phyloP scores from a whole-genome alignment of 2,329 filamentous ascomycete species.

The Aureobasidium sp. region DNA sequence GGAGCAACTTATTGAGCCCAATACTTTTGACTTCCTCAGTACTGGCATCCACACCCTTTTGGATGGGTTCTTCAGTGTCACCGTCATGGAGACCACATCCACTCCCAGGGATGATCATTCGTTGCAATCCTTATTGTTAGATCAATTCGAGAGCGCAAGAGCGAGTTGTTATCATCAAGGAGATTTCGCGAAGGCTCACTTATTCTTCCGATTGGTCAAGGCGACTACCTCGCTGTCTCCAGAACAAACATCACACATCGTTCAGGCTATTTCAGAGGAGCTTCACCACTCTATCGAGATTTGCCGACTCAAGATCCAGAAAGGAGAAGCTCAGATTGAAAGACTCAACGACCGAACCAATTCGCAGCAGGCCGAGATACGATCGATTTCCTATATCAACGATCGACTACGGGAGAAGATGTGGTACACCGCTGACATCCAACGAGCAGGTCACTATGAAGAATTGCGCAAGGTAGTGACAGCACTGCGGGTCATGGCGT shows the following conservation, averaged over 20 bases:
- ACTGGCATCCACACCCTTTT: not conserved
- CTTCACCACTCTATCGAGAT: constrained; percentile 10
- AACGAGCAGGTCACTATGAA: constrained; percentile 81
- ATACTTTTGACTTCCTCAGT: not conserved
- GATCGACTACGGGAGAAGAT: constrained; percentile 85
- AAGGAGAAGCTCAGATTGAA: constrained; percentile 72
- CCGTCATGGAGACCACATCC: no score
- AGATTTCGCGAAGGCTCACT: not conserved
- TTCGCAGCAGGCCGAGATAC: constrained; percentile 58
- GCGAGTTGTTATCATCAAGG: constrained; percentile 9
- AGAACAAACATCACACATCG: constrained; percentile 58
- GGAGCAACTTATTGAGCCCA: not conserved
- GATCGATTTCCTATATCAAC: constrained; percentile 29
- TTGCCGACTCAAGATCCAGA: constrained; percentile 48
- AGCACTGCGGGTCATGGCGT: constrained; percentile 85
- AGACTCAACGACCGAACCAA: constrained; percentile 79
- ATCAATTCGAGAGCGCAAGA: not conserved
- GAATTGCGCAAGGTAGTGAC: constrained; percentile 78
- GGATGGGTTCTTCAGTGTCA: not conserved
- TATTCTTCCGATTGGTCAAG: not conserved
- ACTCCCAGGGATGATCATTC: not conserved
- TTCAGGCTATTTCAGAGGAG: constrained; percentile 67
- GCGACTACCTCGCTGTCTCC: constrained; percentile 43
- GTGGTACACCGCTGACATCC: constrained; percentile 96
- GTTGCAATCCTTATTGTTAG: not conserved